A percentile compares a stretch with the other conserved stretches of the same genome.
These are phyloP conservation scores for Lenwebbia sp. DNA, from an alignment of 345 rosid genomes.

Conservation along the genomic window DNA sequence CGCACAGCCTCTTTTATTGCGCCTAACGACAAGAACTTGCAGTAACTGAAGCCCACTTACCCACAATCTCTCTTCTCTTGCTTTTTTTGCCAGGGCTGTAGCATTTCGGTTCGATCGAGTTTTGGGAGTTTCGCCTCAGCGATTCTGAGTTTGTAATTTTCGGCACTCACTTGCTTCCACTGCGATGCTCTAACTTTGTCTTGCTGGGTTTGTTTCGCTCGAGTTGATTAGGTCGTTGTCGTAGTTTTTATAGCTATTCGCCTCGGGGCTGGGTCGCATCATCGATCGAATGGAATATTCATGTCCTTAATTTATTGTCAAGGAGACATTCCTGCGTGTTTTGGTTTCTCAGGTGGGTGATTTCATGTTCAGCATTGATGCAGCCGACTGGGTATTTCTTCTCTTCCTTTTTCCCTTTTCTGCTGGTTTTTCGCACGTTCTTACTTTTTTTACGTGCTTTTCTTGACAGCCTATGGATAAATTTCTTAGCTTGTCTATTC, in stretches of 20 bases:
- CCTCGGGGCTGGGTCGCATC: not conserved
- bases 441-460: not conserved
- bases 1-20: not conserved
- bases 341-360: not conserved
- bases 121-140: not conserved
- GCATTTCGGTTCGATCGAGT: not conserved
- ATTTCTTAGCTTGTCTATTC: not conserved
- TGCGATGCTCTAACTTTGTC: not conserved
- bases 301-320: not conserved
- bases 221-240: not conserved
- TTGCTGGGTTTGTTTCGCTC: not conserved
- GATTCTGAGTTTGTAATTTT: not conserved
- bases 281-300: not conserved
- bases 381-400: not conserved
- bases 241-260: not conserved
- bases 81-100: not conserved
- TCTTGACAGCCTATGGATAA: not conserved
- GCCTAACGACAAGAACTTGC: not conserved
- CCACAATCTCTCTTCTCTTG: not conserved
- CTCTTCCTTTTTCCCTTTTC: not conserved
- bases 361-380: not conserved
- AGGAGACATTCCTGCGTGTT: not conserved
- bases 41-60: not conserved
- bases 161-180: not conserved
- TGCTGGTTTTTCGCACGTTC: not conserved